These are phyloP conservation scores for Diversispora eburnea DNA, from an alignment of 192 early-diverging fungal species.

Conservation along the genomic window DNA sequence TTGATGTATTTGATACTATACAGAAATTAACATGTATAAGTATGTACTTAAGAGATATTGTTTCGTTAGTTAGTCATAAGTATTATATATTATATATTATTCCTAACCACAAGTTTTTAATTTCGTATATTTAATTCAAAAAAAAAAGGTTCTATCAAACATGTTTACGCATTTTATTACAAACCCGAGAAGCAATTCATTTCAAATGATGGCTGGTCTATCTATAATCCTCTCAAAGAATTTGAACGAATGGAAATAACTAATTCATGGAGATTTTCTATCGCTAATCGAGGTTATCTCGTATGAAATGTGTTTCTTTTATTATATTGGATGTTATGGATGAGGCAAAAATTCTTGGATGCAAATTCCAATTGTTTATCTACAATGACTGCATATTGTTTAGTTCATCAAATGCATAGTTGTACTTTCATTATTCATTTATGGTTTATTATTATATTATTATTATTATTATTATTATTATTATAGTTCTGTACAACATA, in stretches of 20 bases:
- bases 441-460: not conserved
- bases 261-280: slow-evolving; percentile 75
- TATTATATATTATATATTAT: not conserved
- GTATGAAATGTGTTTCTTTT: slow-evolving; percentile 38
- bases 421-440: not conserved
- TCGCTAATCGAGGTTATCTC: slow-evolving; percentile 69
- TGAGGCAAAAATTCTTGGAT: not conserved
- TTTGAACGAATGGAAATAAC: slow-evolving; percentile 83
- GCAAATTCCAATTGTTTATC: slow-evolving; percentile 7
- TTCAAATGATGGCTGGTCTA: slow-evolving; percentile 59
- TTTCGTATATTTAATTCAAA: not conserved
- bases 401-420: not conserved
- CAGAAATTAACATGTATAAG: slow-evolving; percentile 78
- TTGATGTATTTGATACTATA: slow-evolving; percentile 74
- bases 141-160: slow-evolving; percentile 57
- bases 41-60: slow-evolving; percentile 36
- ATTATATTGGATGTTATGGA: not conserved
- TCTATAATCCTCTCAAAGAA: slow-evolving; percentile 75
- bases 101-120: not conserved
- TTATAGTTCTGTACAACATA: slow-evolving; percentile 84
- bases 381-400: not conserved
- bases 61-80: not conserved
- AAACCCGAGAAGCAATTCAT: slow-evolving; percentile 32
- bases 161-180: slow-evolving; percentile 79
- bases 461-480: not conserved